Percentiles rank a stretch among this genome's conserved stretches.
These are phyloP conservation scores for Colletotrichum sp. DNA, from an alignment of 2,329 filamentous ascomycete species.

Conservation along the genomic window DNA sequence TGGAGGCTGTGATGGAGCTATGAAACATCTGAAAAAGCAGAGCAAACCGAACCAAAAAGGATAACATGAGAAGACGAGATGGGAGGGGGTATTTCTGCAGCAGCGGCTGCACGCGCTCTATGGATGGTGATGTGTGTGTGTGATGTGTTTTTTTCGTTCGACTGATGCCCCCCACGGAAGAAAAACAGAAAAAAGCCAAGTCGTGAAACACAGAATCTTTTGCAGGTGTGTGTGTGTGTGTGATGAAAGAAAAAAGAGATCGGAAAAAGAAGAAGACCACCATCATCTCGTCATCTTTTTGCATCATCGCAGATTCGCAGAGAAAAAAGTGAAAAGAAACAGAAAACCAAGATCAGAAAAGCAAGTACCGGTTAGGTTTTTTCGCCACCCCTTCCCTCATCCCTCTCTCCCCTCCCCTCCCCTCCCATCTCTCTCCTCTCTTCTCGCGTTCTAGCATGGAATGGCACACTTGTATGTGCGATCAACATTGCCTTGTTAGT, in stretches of 20 bases:
- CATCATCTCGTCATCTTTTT: background rate
- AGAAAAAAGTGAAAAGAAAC: background rate
- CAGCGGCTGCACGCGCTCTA: slow-evolving; percentile 14
- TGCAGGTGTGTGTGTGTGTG: background rate
- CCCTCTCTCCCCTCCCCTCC: background rate
- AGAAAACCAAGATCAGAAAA: background rate
- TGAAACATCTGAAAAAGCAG: background rate
- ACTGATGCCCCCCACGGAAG: background rate
- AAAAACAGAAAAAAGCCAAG: background rate
- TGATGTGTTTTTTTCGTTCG: background rate
- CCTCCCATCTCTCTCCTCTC: background rate
- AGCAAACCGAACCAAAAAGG: background rate
- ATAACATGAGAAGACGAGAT: background rate
- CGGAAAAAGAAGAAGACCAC: background rate
- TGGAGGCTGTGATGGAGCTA: background rate
- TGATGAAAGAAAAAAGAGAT: too few relatives aligned
- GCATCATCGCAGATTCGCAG: background rate
- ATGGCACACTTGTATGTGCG: background rate
- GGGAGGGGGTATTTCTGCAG: slow-evolving; percentile 3
- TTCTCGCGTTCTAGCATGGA: background rate
- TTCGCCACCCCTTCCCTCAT: background rate
- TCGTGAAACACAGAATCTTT: background rate
- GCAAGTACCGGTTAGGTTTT: background rate
- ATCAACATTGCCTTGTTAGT: background rate
- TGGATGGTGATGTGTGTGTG: background rate